These are phyloP conservation scores for Harrya chromipes DNA, from an alignment of 768 basidiomycete genomes.

Conservation along the genomic window DNA sequence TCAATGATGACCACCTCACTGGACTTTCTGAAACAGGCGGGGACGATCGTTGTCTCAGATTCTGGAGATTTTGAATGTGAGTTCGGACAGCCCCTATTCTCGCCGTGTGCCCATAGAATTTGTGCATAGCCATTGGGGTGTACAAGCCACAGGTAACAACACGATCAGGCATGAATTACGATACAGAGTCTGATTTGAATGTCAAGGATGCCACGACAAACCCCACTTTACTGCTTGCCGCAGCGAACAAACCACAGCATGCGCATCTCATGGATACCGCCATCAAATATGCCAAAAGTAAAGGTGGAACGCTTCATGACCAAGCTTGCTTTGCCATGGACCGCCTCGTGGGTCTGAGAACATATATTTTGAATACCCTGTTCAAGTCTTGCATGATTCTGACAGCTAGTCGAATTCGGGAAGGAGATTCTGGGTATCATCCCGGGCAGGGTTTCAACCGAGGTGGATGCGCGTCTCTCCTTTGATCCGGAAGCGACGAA, in stretches of 20 bases:
- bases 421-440: slow-evolving; percentile 90
- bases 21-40: slow-evolving; percentile 79
- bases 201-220: slow-evolving; percentile 92
- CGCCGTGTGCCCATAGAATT: slow-evolving; percentile 10
- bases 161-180: not conserved
- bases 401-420: slow-evolving; percentile 93
- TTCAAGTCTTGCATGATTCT: not conserved
- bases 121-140: slow-evolving; percentile 69
- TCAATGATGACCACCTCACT: slow-evolving; percentile 77
- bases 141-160: slow-evolving; percentile 83
- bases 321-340: slow-evolving; percentile 80
- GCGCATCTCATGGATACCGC: slow-evolving; percentile 71
- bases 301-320: slow-evolving; percentile 69
- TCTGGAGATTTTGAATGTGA: slow-evolving; percentile 88
- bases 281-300: slow-evolving; percentile 67
- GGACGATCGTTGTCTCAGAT: slow-evolving; percentile 93
- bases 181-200: not conserved
- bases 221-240: slow-evolving; percentile 88
- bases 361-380: not conserved
- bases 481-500: slow-evolving; percentile 90
- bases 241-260: slow-evolving; percentile 85
- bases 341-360: slow-evolving; percentile 61
- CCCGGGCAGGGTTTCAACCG: slow-evolving; percentile 96
- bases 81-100: slow-evolving; percentile 16
- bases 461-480: slow-evolving; percentile 94